Evolutionary conservation across 345 rosid species (phyloP).

Genomic region (Eucalyptus erythrocorys): DNA sequence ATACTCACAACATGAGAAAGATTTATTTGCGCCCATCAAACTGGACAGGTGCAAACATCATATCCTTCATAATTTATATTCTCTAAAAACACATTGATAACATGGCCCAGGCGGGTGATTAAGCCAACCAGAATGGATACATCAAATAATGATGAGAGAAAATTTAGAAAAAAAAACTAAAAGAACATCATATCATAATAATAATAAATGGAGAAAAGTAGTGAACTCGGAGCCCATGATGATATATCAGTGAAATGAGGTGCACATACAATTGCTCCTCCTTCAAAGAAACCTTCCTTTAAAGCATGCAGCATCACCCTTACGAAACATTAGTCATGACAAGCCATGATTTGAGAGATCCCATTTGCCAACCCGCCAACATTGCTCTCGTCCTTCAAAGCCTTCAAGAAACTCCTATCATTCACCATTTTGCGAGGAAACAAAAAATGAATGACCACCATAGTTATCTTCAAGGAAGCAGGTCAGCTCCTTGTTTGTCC

Average conservation of each 20-base stretch:
- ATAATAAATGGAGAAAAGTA: neutral
- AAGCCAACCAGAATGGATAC: neutral
- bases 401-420: conserved; percentile 9
- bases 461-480: conserved; percentile 21
- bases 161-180: neutral
- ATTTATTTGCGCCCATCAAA: neutral
- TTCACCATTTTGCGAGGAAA: conserved; percentile 23
- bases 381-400: conserved; percentile 17
- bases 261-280: conserved; percentile 73
- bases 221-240: conserved; percentile 44
- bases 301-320: conserved; percentile 71
- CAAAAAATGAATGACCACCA: conserved; percentile 22
- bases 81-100: neutral
- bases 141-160: neutral
- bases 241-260: conserved; percentile 43
- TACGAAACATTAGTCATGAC: conserved; percentile 41
- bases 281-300: conserved; percentile 72
- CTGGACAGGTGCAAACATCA: neutral
- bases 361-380: conserved; percentile 4
- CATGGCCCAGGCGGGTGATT: neutral
- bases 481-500: conserved; percentile 39
- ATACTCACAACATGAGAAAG: neutral
- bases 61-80: neutral
- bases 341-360: conserved; percentile 8
- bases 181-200: neutral